These are phyloP conservation scores for Cladosporium sp. DNA, from an alignment of 2,329 filamentous ascomycete species.

Conservation along the genomic window DNA sequence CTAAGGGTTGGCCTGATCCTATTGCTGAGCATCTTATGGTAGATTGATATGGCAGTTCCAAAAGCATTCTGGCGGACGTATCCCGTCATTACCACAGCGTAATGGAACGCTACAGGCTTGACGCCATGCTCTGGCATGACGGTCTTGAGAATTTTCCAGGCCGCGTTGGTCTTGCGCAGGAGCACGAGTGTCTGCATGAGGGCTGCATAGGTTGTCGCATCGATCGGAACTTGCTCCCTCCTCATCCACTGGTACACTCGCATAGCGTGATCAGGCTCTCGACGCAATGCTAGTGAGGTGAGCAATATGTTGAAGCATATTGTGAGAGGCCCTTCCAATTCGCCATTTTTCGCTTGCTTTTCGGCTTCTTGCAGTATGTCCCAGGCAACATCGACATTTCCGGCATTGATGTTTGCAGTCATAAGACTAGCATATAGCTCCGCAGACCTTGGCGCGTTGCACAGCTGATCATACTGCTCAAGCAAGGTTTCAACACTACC, in stretches of 20 bases:
- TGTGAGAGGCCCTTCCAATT: slow-evolving; percentile 49
- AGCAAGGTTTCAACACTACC: slow-evolving; percentile 62
- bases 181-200: slow-evolving; percentile 54
- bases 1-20: slow-evolving; percentile 36
- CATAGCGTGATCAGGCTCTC: slow-evolving; percentile 51
- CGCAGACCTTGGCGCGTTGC: slow-evolving; percentile 45
- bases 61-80: slow-evolving; percentile 37
- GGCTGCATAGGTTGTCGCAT: slow-evolving; percentile 55
- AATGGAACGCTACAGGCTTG: slow-evolving; percentile 44
- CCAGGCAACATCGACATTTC: slow-evolving; percentile 35
- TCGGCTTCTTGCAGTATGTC: slow-evolving; percentile 53
- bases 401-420: slow-evolving; percentile 52
- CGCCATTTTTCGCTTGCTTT: slow-evolving; percentile 29
- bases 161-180: slow-evolving; percentile 48
- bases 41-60: slow-evolving; percentile 46
- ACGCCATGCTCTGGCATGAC: slow-evolving; percentile 46
- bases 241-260: slow-evolving; percentile 52
- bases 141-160: slow-evolving; percentile 46
- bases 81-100: slow-evolving; percentile 48
- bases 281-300: slow-evolving; percentile 58
- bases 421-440: slow-evolving; percentile 61
- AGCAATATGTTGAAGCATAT: slow-evolving; percentile 75
- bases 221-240: slow-evolving; percentile 42
- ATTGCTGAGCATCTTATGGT: slow-evolving; percentile 37
- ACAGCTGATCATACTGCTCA: slow-evolving; percentile 50